A percentile compares a stretch with the other conserved stretches of the same genome.
Conservation (phyloP, 768 basidiomycete genomes). For the Pholiota conissans region DNA sequence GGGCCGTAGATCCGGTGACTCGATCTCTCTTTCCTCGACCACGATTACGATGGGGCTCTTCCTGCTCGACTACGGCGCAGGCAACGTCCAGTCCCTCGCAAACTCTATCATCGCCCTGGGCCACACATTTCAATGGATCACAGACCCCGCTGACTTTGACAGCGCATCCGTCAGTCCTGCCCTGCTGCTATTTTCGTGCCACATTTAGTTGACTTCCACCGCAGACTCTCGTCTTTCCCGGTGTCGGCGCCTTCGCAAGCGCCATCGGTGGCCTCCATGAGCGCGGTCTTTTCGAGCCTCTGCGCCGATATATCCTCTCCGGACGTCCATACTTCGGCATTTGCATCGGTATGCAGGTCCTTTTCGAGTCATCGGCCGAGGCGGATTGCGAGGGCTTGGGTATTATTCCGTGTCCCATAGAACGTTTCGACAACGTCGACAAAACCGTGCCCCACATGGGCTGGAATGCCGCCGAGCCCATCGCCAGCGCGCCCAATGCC, state of each 20-base stretch:
- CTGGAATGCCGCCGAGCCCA: constrained; percentile 80
- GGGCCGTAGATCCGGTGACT: constrained; percentile 23
- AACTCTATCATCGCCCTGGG: constrained; percentile 88
- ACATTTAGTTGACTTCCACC: constrained; percentile 17
- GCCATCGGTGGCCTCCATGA: constrained; percentile 76
- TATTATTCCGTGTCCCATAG: constrained; percentile 80
- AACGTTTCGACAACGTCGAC: constrained; percentile 63
- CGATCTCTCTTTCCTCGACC: constrained; percentile 11
- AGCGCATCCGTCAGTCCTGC: constrained; percentile 85
- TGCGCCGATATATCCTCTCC: constrained; percentile 78
- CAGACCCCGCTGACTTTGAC: constrained; percentile 75
- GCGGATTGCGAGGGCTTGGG: constrained; percentile 76
- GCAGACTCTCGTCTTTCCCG: constrained; percentile 94
- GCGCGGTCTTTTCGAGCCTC: constrained; percentile 76
- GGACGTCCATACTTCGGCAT: constrained; percentile 96
- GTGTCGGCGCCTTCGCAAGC: constrained; percentile 90
- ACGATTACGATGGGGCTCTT: constrained; percentile 58
- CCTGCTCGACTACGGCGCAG: constrained; percentile 96
- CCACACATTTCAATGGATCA: constrained; percentile 88
- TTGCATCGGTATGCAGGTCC: constrained; percentile 98
- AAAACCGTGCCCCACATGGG: constrained; percentile 98
- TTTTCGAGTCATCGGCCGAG: constrained; percentile 87
- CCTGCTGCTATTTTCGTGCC: constrained; percentile 7
- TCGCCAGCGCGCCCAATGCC: constrained; percentile 40
- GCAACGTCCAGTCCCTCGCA: constrained; percentile 91